Evolutionary conservation across 164 flowering plant species (phyloP).

Genomic region (Akebia trifoliata): DNA sequence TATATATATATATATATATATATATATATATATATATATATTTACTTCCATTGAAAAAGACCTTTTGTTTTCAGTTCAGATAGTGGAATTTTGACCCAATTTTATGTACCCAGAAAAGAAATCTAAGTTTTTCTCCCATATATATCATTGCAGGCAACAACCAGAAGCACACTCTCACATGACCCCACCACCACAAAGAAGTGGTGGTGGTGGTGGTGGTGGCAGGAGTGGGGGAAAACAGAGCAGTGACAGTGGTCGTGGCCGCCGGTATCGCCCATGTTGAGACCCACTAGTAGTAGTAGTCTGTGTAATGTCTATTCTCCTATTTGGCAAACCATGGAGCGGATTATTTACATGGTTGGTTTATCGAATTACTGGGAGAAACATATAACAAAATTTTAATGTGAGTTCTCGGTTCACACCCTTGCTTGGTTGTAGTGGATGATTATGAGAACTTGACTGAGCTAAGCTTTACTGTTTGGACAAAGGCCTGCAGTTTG

Average conservation of each 20-base stretch:
- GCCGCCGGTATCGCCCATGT: slow-evolving; percentile 34
- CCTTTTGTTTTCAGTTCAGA: not conserved
- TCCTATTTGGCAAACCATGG: too few species aligned
- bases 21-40: too few species aligned
- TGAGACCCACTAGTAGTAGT: not conserved
- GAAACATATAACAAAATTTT: too few species aligned
- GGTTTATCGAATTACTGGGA: too few species aligned
- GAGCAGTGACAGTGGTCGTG: slow-evolving; percentile 18
- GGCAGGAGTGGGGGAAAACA: slow-evolving; percentile 25
- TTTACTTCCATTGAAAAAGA: too few species aligned
- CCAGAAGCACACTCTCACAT: slow-evolving; percentile 31
- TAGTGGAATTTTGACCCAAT: not conserved
- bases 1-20: too few species aligned
- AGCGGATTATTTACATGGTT: slow-evolving; percentile 2
- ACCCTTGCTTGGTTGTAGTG: too few species aligned
- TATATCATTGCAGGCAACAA: slow-evolving; percentile 34
- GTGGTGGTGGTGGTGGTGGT: slow-evolving; percentile 18
- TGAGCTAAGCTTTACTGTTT: too few species aligned
- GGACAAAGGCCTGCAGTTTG: too few species aligned
- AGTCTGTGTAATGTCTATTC: not conserved
- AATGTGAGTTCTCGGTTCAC: too few species aligned
- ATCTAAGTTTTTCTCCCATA: not conserved
- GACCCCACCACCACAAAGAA: slow-evolving; percentile 22
- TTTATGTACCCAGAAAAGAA: too few species aligned
- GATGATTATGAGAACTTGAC: too few species aligned